phyloP scores from a whole-genome alignment of 371 early-diverging fungal species.

The Syncephalis plumigaleata region DNA sequence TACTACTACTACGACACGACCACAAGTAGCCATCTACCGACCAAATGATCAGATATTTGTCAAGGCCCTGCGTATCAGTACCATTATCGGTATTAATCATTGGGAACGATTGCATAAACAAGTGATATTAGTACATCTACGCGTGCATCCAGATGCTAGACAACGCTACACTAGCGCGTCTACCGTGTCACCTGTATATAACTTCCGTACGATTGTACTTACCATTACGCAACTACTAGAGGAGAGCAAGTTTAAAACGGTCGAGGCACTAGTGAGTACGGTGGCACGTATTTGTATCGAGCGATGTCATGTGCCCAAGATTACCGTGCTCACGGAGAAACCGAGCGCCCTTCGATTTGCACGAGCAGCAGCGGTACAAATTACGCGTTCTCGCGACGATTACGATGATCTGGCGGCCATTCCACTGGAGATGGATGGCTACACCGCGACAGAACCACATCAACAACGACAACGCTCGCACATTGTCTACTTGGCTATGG shows the following conservation, averaged over 20 bases:
- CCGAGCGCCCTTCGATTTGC: constrained; percentile 87
- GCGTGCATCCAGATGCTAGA: constrained; percentile 38
- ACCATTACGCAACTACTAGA: constrained; percentile 50
- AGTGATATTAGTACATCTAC: constrained; percentile 62
- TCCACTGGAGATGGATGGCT: background rate
- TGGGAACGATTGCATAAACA: constrained; percentile 95
- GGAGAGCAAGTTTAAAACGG: constrained; percentile 60
- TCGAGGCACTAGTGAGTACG: constrained; percentile 64
- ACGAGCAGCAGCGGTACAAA: constrained; percentile 76
- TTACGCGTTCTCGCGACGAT: constrained; percentile 52
- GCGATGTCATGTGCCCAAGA: constrained; percentile 65
- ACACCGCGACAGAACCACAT: background rate
- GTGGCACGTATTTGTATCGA: constrained; percentile 51
- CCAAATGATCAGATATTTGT: constrained; percentile 49
- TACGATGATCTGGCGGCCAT: constrained; percentile 7
- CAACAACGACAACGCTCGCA: constrained; percentile 8
- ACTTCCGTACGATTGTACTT: constrained; percentile 72
- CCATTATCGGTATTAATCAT: constrained; percentile 87
- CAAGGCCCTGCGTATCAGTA: constrained; percentile 51
- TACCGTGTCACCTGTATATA: constrained; percentile 38
- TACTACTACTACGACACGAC: too few relatives aligned
- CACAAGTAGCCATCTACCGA: constrained; percentile 2
- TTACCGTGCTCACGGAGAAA: constrained; percentile 78
- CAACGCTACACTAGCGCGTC: constrained; percentile 18
- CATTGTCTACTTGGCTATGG: constrained; percentile 61